Percentiles rank a stretch among this genome's conserved stretches.
Conservation (phyloP, 495 filamentous ascomycete species). For the Penicillium cinerascens region DNA sequence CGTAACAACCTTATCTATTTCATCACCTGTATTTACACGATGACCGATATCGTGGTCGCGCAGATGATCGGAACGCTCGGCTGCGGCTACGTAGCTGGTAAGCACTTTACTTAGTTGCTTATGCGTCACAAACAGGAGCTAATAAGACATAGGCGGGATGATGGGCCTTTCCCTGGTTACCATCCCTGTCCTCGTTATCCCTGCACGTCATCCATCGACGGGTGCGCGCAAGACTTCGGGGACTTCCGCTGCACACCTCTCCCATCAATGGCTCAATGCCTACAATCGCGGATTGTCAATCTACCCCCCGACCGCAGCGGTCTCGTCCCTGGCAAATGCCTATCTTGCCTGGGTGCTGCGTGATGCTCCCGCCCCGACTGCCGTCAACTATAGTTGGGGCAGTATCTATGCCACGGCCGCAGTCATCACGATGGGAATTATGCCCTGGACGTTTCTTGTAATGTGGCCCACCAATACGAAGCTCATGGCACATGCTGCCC, state of each 20-base stretch:
- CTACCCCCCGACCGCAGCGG: constrained; percentile 18
- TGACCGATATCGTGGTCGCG: constrained; percentile 16
- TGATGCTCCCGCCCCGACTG: constrained; percentile 5
- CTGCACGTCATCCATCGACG: constrained; percentile 17
- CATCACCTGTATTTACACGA: neutral
- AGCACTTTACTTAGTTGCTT: neutral
- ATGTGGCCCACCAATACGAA: constrained; percentile 24
- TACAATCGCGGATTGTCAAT: constrained; percentile 26
- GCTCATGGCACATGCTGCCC: constrained; percentile 22
- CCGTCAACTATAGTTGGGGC: constrained; percentile 10
- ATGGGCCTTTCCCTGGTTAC: constrained; percentile 20
- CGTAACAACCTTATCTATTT: neutral
- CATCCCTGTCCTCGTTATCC: constrained; percentile 24
- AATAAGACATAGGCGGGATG: constrained; percentile 19
- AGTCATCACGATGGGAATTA: constrained; percentile 25
- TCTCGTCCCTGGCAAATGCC: constrained; percentile 26
- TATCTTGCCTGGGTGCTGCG: constrained; percentile 28
- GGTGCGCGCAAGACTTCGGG: constrained; percentile 8
- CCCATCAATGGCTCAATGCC: constrained; percentile 31
- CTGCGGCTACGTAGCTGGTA: constrained; percentile 26
- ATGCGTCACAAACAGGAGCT: neutral
- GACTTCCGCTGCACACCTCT: constrained; percentile 18
- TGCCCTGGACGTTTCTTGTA: constrained; percentile 29
- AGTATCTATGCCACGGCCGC: constrained; percentile 22
- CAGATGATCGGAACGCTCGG: constrained; percentile 28